Conservation (phyloP, 768 basidiomycete species). For the Daedalea quercina region DNA sequence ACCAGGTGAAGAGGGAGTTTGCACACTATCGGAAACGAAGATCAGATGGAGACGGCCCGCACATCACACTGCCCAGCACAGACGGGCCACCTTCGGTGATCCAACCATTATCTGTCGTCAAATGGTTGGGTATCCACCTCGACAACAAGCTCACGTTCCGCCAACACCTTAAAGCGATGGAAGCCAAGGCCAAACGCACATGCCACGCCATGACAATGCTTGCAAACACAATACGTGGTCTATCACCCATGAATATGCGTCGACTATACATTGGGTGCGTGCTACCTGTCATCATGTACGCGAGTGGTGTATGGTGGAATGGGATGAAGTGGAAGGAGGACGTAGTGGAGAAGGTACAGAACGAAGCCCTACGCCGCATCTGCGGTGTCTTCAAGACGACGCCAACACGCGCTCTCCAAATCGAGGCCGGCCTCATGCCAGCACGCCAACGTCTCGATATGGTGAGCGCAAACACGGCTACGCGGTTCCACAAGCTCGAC, state of each 20-base stretch:
- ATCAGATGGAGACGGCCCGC: background rate
- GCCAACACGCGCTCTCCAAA: slow-evolving; percentile 23
- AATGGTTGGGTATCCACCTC: slow-evolving; percentile 30
- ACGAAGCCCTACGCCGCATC: slow-evolving; percentile 22
- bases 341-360: slow-evolving; percentile 23
- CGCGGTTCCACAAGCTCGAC: background rate
- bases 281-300: slow-evolving; percentile 28
- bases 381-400: slow-evolving; percentile 29
- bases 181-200: slow-evolving; percentile 19
- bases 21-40: background rate
- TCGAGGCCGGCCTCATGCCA: slow-evolving; percentile 28
- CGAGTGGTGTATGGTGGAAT: slow-evolving; percentile 27
- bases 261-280: slow-evolving; percentile 25
- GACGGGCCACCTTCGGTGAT: background rate
- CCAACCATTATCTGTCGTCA: slow-evolving; percentile 1
- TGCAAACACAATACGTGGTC: slow-evolving; percentile 25
- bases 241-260: slow-evolving; percentile 23
- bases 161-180: slow-evolving; percentile 22
- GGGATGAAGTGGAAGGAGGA: slow-evolving; percentile 18
- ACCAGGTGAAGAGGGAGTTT: slow-evolving; percentile 3
- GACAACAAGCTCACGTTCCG: slow-evolving; percentile 28
- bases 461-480: background rate
- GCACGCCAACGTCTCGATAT: slow-evolving; percentile 7
- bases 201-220: slow-evolving; percentile 25
- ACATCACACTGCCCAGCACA: background rate